These are phyloP conservation scores for Gaertneriomyces semiglobifer DNA, from an alignment of 192 early-diverging fungal species.

Conservation along the genomic window DNA sequence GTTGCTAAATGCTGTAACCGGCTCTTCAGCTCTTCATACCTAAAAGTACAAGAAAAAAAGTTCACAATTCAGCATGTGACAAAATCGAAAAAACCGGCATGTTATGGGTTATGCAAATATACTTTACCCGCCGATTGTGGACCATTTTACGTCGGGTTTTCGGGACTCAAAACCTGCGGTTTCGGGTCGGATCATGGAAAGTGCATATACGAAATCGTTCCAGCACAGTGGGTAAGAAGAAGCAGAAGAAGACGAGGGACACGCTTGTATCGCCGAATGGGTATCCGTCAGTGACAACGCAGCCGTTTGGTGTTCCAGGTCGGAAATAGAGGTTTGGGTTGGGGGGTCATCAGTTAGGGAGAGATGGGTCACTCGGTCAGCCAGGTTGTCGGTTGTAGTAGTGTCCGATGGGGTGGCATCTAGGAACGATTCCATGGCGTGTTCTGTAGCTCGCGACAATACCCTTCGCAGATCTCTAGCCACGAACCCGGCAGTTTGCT, in stretches of 20 bases:
- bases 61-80: not conserved
- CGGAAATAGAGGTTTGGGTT: not conserved
- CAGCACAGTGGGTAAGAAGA: conserved; percentile 8
- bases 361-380: not conserved
- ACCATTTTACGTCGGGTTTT: conserved; percentile 53
- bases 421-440: conserved; percentile 35
- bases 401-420: conserved; percentile 25
- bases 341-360: not conserved
- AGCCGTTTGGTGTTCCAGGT: no score
- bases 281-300: no score
- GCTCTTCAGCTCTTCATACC: conserved; percentile 59
- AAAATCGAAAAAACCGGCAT: conserved; percentile 4
- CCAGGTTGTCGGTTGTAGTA: conserved; percentile 1
- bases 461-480: conserved; percentile 50
- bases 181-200: conserved; percentile 60
- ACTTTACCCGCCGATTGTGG: conserved; percentile 68
- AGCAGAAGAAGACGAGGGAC: no score
- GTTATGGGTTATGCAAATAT: no score
- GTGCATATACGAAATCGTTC: conserved; percentile 55
- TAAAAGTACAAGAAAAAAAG: conserved; percentile 11
- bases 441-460: conserved; percentile 8
- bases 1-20: conserved; percentile 57
- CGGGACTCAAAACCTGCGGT: conserved; percentile 53
- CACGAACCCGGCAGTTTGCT: conserved; percentile 63
- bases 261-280: no score